Evolutionary conservation across 2,329 filamentous ascomycete species (phyloP).

Genomic region (Aspergillus awamori): DNA sequence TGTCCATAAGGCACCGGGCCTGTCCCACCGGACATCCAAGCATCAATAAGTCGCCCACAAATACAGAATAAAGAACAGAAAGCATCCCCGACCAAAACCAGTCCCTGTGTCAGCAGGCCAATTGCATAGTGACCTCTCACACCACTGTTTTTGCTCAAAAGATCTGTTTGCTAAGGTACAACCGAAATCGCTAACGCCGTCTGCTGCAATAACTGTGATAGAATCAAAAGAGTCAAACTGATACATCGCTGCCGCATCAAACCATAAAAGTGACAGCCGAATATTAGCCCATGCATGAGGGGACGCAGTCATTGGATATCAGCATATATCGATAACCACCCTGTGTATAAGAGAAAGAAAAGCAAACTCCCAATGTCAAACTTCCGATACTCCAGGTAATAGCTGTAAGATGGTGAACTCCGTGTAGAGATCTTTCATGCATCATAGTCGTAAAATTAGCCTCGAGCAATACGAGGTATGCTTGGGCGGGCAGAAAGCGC

Average conservation of each 20-base stretch:
- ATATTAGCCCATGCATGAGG: constrained; percentile 13
- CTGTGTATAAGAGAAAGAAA: constrained; percentile 7
- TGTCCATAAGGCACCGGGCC: constrained; percentile 9
- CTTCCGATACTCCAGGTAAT: constrained; percentile 31
- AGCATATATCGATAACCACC: constrained; percentile 12
- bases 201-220: constrained; percentile 25
- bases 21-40: not conserved
- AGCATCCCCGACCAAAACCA: not conserved
- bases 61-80: not conserved
- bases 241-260: constrained; percentile 16
- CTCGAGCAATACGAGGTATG: constrained; percentile 21
- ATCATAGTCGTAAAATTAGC: constrained; percentile 36
- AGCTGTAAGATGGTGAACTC: constrained; percentile 26
- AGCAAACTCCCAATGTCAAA: constrained; percentile 17
- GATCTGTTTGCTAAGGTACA: constrained; percentile 11
- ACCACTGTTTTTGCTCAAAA: constrained; percentile 8
- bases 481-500: constrained; percentile 20
- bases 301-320: constrained; percentile 7
- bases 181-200: constrained; percentile 28
- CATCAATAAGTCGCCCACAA: constrained; percentile 2
- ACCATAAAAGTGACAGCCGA: constrained; percentile 11
- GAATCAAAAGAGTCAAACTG: constrained; percentile 9
- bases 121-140: not conserved
- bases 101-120: not conserved
- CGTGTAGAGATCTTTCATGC: constrained; percentile 38